Evolutionary conservation across 2,329 filamentous ascomycete species (phyloP), one percentile per base, ranked within the genome.

Genomic region (Beauveria asiatica): DNA sequence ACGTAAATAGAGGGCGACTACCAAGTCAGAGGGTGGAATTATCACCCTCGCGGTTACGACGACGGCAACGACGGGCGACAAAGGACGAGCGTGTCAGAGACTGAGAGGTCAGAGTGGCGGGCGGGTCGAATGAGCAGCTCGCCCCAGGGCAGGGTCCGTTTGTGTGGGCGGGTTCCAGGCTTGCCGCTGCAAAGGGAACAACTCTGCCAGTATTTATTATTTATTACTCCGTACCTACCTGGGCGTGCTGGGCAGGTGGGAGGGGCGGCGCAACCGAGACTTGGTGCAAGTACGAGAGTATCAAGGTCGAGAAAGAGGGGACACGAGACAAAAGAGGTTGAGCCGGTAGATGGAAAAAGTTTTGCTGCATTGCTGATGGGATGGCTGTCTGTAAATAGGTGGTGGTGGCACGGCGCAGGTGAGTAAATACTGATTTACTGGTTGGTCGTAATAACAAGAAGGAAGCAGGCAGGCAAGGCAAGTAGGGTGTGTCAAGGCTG

Each of bases 91-190:
- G 56, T 58, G 56, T 58, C 46, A 51, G 56, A 58, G 56, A 39
- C 49, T 48, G 45, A 57, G 56, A 58, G 56, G 46, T 58, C 56
- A 51, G 56, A 58, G 46, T 30, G 46, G 23, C 33, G 30, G 56
- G 56, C 56, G 56, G 56, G 56, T 58, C 56, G 37, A 33, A 45
- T 58, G 56, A 58, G 56, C 46, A 51, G 23, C 16, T 39, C 41
- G 56, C 48, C 55, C 46, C 56, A 50, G 56, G 48, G 33, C 46
- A 58, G 56, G 45, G 39, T 51, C 56, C 46, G 56, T 58, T 44
- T 44, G 25, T 41, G 30, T 10, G 30, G 30, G 56, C 56, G 56
- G 56, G 46, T 41, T 58, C 55, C 45, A 33, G 46, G 46, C 37
- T 25, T 51, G 30, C 45, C 23, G 46, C 45, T 57, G 33, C 45